Evolutionary conservation across 1,284 basidiomycete genomes (phyloP).

Genomic region (Pyrrhoderma lamaoense): DNA sequence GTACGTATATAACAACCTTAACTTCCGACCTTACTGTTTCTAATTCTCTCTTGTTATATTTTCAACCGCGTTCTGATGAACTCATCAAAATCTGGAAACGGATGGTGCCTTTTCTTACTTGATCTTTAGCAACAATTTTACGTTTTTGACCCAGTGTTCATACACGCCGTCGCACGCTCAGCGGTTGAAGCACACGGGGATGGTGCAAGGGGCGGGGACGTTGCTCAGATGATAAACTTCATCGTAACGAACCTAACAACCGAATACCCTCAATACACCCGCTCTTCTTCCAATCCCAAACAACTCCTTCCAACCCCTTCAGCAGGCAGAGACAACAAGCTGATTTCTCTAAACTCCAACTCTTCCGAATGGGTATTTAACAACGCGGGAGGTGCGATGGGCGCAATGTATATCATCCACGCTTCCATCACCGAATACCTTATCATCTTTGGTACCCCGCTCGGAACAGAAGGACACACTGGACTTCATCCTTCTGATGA

Average conservation of each 20-base stretch:
- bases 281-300: not conserved
- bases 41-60: not conserved
- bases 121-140: slow-evolving; percentile 52
- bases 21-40: too few relatives aligned
- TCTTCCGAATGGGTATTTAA: slow-evolving; percentile 90
- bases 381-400: slow-evolving; percentile 99
- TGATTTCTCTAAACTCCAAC: slow-evolving; percentile 56
- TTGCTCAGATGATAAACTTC: slow-evolving; percentile 63
- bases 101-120: slow-evolving; percentile 29
- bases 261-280: slow-evolving; percentile 46
- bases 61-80: not conserved
- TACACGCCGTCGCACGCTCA: slow-evolving; percentile 65
- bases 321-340: slow-evolving; percentile 19
- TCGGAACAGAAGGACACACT: slow-evolving; percentile 95
- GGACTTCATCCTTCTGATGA: slow-evolving; percentile 95
- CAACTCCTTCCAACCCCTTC: not conserved
- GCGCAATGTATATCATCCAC: slow-evolving; percentile 95
- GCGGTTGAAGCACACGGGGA: slow-evolving; percentile 58
- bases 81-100: not conserved
- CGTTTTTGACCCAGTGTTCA: slow-evolving; percentile 56
- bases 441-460: slow-evolving; percentile 91
- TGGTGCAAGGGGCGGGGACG: slow-evolving; percentile 55
- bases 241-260: slow-evolving; percentile 70
- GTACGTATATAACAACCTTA: too few relatives aligned
- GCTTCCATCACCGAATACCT: slow-evolving; percentile 91